Evolutionary conservation across 805 yeast genomes (phyloP).

Genomic region (Starmerella sp.): DNA sequence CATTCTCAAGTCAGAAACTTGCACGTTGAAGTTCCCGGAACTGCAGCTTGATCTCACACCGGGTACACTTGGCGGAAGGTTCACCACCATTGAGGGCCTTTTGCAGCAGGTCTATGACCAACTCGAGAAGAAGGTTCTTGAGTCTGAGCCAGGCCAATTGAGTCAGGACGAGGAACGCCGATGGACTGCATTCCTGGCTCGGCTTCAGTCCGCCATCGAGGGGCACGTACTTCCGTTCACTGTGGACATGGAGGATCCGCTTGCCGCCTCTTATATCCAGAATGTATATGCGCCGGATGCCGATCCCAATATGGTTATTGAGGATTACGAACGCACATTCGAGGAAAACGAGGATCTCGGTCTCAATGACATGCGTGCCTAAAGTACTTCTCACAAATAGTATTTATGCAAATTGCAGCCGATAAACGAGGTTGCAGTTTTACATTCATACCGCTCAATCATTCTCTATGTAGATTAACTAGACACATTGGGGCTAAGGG

Average conservation of each 20-base stretch:
- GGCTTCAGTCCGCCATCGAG: conserved; percentile 62
- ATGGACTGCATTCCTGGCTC: conserved; percentile 72
- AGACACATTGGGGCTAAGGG: too few relatives aligned
- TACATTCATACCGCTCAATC: background rate
- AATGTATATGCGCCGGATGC: conserved; percentile 98
- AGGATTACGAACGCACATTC: conserved; percentile 78
- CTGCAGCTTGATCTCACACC: conserved; percentile 80
- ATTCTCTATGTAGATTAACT: background rate
- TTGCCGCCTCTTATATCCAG: conserved; percentile 90
- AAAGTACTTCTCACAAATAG: conserved; percentile 12
- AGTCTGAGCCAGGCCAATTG: conserved; percentile 87
- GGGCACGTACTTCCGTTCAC: conserved; percentile 73
- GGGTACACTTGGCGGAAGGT: conserved; percentile 96
- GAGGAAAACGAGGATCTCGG: conserved; percentile 92
- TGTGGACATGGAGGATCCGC: conserved; percentile 81
- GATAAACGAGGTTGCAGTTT: background rate
- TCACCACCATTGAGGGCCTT: conserved; percentile 93
- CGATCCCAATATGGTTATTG: conserved; percentile 90
- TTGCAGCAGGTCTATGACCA: conserved; percentile 83
- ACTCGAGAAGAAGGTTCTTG: conserved; percentile 70
- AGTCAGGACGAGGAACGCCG: conserved; percentile 60
- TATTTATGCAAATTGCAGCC: background rate
- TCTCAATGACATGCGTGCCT: conserved; percentile 36
- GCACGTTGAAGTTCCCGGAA: conserved; percentile 79
- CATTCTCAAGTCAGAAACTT: conserved; percentile 86